Percentiles rank a stretch among this genome's conserved stretches.
These are phyloP conservation scores for Pseudozyma sp. DNA, from an alignment of 1,284 basidiomycete genomes.

Conservation along the genomic window DNA sequence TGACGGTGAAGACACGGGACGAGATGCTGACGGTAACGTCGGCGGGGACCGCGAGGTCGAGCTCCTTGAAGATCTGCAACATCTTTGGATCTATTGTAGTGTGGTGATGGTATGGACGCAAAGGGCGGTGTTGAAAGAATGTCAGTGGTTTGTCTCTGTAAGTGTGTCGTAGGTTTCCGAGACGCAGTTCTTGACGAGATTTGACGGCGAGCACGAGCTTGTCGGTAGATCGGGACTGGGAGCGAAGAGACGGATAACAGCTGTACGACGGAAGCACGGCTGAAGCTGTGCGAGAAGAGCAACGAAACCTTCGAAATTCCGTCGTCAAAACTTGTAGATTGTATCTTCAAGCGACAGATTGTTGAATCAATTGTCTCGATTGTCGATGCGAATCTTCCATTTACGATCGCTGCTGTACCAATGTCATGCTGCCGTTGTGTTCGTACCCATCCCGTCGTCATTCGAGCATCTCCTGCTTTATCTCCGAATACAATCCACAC, in stretches of 20 bases:
- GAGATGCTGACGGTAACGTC: slow-evolving; percentile 62
- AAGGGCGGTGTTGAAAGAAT: neutral
- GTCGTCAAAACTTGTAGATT: too few relatives aligned
- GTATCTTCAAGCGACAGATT: too few relatives aligned
- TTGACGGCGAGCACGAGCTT: slow-evolving; percentile 12
- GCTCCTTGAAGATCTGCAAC: slow-evolving; percentile 69
- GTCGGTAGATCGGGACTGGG: neutral
- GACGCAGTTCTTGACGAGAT: neutral
- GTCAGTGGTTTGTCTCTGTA: slow-evolving; percentile 8
- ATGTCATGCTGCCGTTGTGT: too few relatives aligned
- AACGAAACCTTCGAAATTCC: too few relatives aligned
- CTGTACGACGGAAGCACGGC: too few relatives aligned
- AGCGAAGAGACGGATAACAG: too few relatives aligned
- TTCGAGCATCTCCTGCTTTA: too few relatives aligned
- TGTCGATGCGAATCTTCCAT: too few relatives aligned
- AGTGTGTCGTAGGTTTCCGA: neutral
- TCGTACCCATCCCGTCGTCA: too few relatives aligned
- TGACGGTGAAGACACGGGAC: slow-evolving; percentile 67
- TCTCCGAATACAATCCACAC: neutral
- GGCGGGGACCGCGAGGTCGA: slow-evolving; percentile 66
- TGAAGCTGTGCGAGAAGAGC: too few relatives aligned
- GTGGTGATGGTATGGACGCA: neutral
- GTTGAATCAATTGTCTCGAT: too few relatives aligned
- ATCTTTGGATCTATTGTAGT: slow-evolving; percentile 35
- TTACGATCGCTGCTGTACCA: too few relatives aligned